These are phyloP conservation scores for Annona squamosa DNA, from an alignment of 164 flowering plant genomes.

Conservation along the genomic window DNA sequence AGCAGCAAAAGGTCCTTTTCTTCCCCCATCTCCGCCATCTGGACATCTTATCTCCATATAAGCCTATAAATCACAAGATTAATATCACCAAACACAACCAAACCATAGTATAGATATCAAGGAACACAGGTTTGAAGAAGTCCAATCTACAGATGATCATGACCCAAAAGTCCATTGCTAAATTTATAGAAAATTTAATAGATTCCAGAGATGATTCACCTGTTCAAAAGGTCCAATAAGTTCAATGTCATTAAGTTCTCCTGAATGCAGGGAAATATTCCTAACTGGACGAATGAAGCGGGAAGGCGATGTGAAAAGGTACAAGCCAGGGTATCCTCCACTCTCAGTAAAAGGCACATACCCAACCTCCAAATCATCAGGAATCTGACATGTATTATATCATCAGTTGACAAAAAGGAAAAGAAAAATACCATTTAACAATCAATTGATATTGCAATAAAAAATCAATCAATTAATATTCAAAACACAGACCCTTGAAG, in stretches of 20 bases:
- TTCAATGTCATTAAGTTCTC: slow-evolving; percentile 47
- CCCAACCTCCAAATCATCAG: slow-evolving; percentile 90
- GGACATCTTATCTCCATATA: slow-evolving; percentile 90
- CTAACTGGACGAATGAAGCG: slow-evolving; percentile 87
- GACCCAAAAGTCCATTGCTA: neutral
- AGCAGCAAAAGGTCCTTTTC: slow-evolving; percentile 51
- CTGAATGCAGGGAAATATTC: slow-evolving; percentile 44
- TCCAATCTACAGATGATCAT: neutral
- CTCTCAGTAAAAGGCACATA: slow-evolving; percentile 72
- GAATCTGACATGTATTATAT: slow-evolving; percentile 44
- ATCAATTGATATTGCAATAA: neutral
- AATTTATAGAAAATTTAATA: neutral
- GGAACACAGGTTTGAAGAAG: neutral
- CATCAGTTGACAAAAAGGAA: neutral
- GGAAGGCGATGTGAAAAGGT: slow-evolving; percentile 73
- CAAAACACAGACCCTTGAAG: slow-evolving; percentile 40
- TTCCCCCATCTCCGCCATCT: slow-evolving; percentile 94
- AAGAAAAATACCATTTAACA: neutral
- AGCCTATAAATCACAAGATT: slow-evolving; percentile 32
- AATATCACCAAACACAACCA: neutral
- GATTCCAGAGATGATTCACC: slow-evolving; percentile 27
- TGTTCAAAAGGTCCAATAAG: slow-evolving; percentile 97
- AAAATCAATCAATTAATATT: neutral
- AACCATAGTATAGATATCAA: neutral
- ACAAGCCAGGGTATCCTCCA: slow-evolving; percentile 89